Evolutionary conservation across 2,329 filamentous ascomycete species (phyloP).

Genomic region (Ophiostoma himal-ulmi): DNA sequence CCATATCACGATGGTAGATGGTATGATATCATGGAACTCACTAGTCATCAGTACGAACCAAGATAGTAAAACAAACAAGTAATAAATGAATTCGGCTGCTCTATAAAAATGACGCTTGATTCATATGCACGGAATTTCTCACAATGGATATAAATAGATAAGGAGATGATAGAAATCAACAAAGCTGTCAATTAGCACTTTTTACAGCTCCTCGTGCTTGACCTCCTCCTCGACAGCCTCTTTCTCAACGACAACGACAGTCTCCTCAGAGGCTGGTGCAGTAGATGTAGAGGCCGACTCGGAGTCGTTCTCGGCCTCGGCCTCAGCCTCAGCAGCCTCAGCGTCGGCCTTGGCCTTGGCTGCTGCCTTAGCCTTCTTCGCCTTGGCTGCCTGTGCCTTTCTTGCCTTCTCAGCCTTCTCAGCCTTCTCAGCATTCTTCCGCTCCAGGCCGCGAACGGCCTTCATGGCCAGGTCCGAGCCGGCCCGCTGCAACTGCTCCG

Average conservation of each 20-base stretch:
- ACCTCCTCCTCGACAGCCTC: constrained; percentile 24
- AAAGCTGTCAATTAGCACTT: background rate
- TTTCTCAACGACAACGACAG: background rate
- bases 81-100: background rate
- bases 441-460: constrained; percentile 52
- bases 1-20: too few relatives aligned
- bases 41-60: too few relatives aligned
- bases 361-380: constrained; percentile 28
- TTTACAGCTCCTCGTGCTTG: constrained; percentile 34
- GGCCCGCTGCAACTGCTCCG: constrained; percentile 64
- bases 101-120: background rate
- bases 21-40: too few relatives aligned
- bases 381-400: constrained; percentile 33
- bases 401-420: constrained; percentile 34
- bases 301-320: constrained; percentile 22
- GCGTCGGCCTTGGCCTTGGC: constrained; percentile 29
- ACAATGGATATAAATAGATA: background rate
- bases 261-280: constrained; percentile 1
- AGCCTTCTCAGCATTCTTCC: constrained; percentile 39
- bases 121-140: background rate
- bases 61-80: too few relatives aligned
- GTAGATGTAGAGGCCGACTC: constrained; percentile 21
- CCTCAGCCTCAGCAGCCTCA: constrained; percentile 29
- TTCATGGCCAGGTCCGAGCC: constrained; percentile 66
- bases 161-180: background rate